Evolutionary conservation across 2,329 filamentous ascomycete genomes (phyloP).

Genomic region (Claviceps purpurea): DNA sequence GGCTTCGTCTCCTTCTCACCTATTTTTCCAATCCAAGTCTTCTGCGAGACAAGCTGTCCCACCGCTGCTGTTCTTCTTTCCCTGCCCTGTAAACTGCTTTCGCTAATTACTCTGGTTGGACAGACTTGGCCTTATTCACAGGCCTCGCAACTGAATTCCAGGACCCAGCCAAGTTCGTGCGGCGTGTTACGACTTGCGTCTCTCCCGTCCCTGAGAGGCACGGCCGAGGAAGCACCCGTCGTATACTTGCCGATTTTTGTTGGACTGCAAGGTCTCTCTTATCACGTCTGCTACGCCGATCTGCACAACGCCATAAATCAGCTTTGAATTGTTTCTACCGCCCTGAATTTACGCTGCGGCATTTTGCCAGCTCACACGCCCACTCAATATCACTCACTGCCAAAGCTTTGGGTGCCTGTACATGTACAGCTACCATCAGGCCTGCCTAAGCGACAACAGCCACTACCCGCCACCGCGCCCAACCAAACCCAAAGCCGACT

Average conservation of each 20-base stretch:
- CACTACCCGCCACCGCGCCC: conserved; percentile 27
- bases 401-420: conserved; percentile 40
- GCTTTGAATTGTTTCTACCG: conserved; percentile 30
- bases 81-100: conserved; percentile 19
- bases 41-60: neutral
- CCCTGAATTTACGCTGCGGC: conserved; percentile 23
- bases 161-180: conserved; percentile 12
- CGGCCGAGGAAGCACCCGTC: neutral
- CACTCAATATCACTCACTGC: conserved; percentile 39
- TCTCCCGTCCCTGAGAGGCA: conserved; percentile 1
- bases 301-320: conserved; percentile 45
- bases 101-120: conserved; percentile 24
- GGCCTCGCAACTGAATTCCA: conserved; percentile 8
- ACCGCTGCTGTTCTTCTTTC: conserved; percentile 11
- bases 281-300: conserved; percentile 29
- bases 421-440: conserved; percentile 25
- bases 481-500: conserved; percentile 27
- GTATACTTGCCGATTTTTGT: neutral
- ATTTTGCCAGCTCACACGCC: conserved; percentile 46
- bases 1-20: conserved; percentile 5
- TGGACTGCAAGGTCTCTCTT: neutral
- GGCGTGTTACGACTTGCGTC: conserved; percentile 1
- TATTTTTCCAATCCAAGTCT: neutral
- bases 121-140: conserved; percentile 12
- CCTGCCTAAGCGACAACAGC: conserved; percentile 21